A percentile compares a stretch with the other conserved stretches of the same genome.
These are phyloP conservation scores for Aspergillus niger DNA, from an alignment of 2,329 filamentous ascomycete species.

Conservation along the genomic window DNA sequence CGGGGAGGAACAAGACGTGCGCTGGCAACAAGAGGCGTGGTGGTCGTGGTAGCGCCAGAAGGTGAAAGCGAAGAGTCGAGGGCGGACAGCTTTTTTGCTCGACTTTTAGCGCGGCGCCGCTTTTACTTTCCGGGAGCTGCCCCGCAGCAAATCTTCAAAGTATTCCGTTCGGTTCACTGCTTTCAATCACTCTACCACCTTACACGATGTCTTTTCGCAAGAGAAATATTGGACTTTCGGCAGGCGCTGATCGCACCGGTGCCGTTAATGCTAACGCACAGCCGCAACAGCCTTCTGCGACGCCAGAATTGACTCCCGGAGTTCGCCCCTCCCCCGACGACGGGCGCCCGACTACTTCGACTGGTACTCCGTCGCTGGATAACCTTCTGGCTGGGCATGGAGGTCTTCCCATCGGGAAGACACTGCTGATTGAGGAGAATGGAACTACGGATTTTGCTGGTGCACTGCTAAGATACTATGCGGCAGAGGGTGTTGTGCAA, in stretches of 20 bases:
- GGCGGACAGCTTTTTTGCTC: constrained; percentile 26
- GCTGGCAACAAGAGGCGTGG: constrained; percentile 2
- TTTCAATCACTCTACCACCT: neutral
- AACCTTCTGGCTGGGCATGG: constrained; percentile 81
- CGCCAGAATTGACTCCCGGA: constrained; percentile 47
- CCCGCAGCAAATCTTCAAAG: constrained; percentile 27
- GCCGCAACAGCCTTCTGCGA: constrained; percentile 30
- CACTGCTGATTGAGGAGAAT: constrained; percentile 78
- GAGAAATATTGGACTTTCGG: constrained; percentile 61
- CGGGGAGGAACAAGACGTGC: neutral
- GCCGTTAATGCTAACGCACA: constrained; percentile 29
- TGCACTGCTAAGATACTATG: constrained; percentile 81
- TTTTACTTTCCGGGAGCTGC: constrained; percentile 25
- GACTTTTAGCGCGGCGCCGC: constrained; percentile 28
- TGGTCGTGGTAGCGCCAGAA: constrained; percentile 12
- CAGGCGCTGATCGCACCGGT: constrained; percentile 38
- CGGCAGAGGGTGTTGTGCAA: constrained; percentile 88
- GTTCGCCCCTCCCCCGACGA: constrained; percentile 85
- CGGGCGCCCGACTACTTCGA: constrained; percentile 85
- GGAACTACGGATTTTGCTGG: constrained; percentile 94
- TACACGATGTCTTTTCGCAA: constrained; percentile 67
- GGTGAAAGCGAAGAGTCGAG: constrained; percentile 3
- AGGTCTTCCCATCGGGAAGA: constrained; percentile 79
- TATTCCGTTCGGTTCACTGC: constrained; percentile 7
- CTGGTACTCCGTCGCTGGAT: constrained; percentile 84